phyloP scores from a whole-genome alignment of 148 eudicot species.

The Hydrangea macrophylla region DNA sequence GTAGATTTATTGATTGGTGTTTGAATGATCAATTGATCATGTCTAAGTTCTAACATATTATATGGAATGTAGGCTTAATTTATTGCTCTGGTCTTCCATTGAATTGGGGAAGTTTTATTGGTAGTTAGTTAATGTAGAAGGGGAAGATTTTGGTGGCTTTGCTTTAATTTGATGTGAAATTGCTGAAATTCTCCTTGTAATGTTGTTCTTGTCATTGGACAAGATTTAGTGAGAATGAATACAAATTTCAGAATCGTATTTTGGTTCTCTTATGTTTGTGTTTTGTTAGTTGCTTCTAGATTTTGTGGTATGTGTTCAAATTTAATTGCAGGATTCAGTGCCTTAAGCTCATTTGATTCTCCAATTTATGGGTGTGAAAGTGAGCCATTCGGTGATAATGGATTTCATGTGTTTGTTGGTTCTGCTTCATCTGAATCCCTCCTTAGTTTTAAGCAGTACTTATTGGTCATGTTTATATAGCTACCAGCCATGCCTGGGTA shows the following conservation, averaged over 20 bases:
- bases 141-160: background rate
- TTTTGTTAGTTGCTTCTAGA: no score
- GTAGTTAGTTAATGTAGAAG: slow-evolving; percentile 10
- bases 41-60: slow-evolving; percentile 3
- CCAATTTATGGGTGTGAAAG: no score
- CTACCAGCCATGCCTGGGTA: background rate
- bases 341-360: no score
- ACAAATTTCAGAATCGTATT: background rate
- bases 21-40: no score
- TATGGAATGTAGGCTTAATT: slow-evolving; percentile 6
- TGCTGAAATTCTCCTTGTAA: slow-evolving; percentile 6
- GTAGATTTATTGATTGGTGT: slow-evolving; percentile 4
- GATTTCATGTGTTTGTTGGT: background rate
- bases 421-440: background rate
- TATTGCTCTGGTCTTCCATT: background rate
- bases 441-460: background rate
- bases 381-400: no score
- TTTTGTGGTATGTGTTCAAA: no score
- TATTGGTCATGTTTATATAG: background rate
- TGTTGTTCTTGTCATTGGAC: slow-evolving; percentile 1
- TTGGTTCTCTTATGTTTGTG: no score
- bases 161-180: slow-evolving; percentile 4
- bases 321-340: no score
- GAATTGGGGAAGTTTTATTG: slow-evolving; percentile 9
- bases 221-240: slow-evolving; percentile 2